These are phyloP conservation scores for Microthlaspi erraticum DNA, from an alignment of 345 rosid genomes.

Conservation along the genomic window DNA sequence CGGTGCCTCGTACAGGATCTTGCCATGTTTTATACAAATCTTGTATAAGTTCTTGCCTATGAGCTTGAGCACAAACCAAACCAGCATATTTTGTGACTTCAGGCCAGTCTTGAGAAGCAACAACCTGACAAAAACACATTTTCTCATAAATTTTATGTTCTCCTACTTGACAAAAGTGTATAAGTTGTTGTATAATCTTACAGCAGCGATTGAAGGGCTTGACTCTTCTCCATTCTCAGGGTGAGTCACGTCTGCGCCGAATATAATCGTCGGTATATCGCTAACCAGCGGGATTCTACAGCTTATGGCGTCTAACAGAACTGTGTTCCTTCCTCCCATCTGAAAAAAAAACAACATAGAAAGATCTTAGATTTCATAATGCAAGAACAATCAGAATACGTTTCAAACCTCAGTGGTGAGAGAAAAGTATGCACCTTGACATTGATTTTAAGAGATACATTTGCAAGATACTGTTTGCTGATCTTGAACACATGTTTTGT, in stretches of 20 bases:
- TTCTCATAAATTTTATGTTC: too few relatives aligned
- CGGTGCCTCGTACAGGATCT: constrained; percentile 95
- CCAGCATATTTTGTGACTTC: constrained; percentile 99
- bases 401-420: too few relatives aligned
- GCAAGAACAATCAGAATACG: background rate
- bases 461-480: constrained; percentile 95
- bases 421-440: constrained; percentile 67
- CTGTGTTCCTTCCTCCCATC: constrained; percentile 99
- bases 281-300: constrained; percentile 97
- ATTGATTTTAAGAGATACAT: constrained; percentile 93
- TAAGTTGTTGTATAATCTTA: constrained; percentile 39
- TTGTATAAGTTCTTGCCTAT: constrained; percentile 96
- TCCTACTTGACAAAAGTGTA: background rate
- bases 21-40: constrained; percentile 99
- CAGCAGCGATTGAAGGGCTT: constrained; percentile 98
- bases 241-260: constrained; percentile 98
- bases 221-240: constrained; percentile 99
- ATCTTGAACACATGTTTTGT: constrained; percentile 97
- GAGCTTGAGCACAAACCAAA: constrained; percentile 99
- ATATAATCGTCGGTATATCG: constrained; percentile 96
- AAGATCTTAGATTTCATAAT: background rate
- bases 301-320: constrained; percentile 94
- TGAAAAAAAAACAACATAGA: constrained; percentile 44
- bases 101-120: constrained; percentile 99
- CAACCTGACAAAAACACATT: constrained; percentile 73